phyloP scores from a whole-genome alignment of 2,329 filamentous ascomycete species.

The Beauveria sp. region DNA sequence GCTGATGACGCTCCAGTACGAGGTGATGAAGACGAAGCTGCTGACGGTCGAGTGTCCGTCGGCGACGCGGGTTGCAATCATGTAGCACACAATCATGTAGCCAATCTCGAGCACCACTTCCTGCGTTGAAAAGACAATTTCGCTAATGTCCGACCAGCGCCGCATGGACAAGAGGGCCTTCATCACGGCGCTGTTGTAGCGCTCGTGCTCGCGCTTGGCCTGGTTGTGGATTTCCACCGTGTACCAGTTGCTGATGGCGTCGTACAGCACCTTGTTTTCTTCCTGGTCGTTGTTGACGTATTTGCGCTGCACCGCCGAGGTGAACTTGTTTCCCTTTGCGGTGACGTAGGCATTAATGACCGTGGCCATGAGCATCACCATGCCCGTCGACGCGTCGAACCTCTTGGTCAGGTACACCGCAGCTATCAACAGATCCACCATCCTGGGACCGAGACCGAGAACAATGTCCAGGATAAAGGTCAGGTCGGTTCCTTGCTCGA shows the following conservation, averaged over 20 bases:
- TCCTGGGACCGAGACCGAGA: conserved; percentile 51
- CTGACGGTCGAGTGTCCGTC: conserved; percentile 30
- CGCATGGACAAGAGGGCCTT: conserved; percentile 11
- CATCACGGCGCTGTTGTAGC: conserved; percentile 14
- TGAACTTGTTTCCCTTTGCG: conserved; percentile 13
- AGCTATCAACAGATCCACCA: conserved; percentile 52
- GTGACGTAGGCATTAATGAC: conserved; percentile 15
- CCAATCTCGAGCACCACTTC: conserved; percentile 15
- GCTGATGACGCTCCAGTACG: conserved; percentile 50
- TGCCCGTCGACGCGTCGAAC: conserved; percentile 31
- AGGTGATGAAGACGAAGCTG: conserved; percentile 56
- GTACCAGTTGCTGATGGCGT: conserved; percentile 35
- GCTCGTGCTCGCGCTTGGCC: conserved; percentile 17
- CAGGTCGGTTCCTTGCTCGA: conserved; percentile 53
- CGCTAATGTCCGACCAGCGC: conserved; percentile 10
- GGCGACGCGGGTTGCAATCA: conserved; percentile 9
- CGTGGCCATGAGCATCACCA: conserved; percentile 17
- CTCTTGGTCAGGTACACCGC: conserved; percentile 51
- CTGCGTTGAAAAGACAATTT: conserved; percentile 11
- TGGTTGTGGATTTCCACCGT: conserved; percentile 39
- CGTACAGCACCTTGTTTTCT: conserved; percentile 16
- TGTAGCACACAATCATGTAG: conserved; percentile 18
- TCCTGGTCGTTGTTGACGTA: conserved; percentile 13
- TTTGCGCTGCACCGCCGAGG: conserved; percentile 11
- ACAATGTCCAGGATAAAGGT: conserved; percentile 50